Conservation (phyloP, 2,329 filamentous ascomycete species). For the Sporothrix humicola region DNA sequence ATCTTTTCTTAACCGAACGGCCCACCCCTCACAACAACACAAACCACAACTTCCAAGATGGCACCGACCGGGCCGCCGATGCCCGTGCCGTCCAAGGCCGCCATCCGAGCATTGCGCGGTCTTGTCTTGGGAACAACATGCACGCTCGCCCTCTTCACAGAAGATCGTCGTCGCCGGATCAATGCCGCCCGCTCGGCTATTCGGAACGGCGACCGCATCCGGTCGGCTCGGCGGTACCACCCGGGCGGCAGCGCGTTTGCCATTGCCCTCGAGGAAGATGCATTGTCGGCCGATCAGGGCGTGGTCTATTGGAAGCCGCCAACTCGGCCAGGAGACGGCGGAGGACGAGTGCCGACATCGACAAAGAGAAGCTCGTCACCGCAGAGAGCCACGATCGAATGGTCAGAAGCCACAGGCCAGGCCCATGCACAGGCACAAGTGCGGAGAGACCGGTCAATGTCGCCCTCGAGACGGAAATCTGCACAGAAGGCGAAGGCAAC, state of each 20-base stretch:
- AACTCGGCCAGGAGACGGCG: not conserved
- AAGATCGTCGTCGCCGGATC: conserved; percentile 54
- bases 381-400: not conserved
- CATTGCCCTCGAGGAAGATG: conserved; percentile 40
- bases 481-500: no score
- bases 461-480: not conserved
- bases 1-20: no score
- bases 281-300: conserved; percentile 28
- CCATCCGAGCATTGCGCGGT: conserved; percentile 52
- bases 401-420: not conserved
- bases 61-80: conserved; percentile 45
- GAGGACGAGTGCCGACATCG: not conserved
- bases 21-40: not conserved
- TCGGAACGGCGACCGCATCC: conserved; percentile 50
- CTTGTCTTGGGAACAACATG: conserved; percentile 55
- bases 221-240: conserved; percentile 49
- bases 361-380: not conserved
- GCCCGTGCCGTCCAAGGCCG: conserved; percentile 54
- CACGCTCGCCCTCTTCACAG: conserved; percentile 51
- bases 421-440: not conserved
- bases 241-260: conserved; percentile 41
- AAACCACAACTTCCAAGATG: conserved; percentile 24
- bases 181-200: conserved; percentile 48
- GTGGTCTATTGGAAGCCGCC: conserved; percentile 28
- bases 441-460: not conserved